phyloP scores from a whole-genome alignment of 2,329 filamentous ascomycete species.

The Helminthosporium solani region DNA sequence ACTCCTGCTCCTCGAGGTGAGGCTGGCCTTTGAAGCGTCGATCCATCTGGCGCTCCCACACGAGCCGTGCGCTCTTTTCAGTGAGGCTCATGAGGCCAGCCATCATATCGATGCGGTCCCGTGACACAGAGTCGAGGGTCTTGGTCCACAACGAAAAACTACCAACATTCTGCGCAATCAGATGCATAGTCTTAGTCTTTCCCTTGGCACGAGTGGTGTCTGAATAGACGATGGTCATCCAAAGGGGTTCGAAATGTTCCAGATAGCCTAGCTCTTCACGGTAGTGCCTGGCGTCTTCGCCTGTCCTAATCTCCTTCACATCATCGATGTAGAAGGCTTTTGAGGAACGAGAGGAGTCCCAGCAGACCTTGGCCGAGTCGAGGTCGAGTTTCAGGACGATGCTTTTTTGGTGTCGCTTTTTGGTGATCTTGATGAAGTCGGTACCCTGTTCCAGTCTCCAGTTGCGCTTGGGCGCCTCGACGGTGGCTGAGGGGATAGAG shows the following conservation, averaged over 20 bases:
- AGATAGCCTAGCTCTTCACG: conserved; percentile 77
- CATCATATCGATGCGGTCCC: conserved; percentile 87
- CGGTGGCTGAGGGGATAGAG: conserved; percentile 45
- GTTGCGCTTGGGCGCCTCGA: conserved; percentile 72
- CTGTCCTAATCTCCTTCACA: conserved; percentile 84
- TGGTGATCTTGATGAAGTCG: conserved; percentile 77
- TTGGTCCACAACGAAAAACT: conserved; percentile 78
- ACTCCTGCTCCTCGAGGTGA: conserved; percentile 61
- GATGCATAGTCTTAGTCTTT: conserved; percentile 76
- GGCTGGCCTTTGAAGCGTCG: conserved; percentile 60
- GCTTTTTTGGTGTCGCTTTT: conserved; percentile 67
- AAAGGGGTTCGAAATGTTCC: conserved; percentile 66
- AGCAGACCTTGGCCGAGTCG: conserved; percentile 81
- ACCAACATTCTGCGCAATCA: conserved; percentile 74
- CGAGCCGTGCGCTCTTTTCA: conserved; percentile 77
- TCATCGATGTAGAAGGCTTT: conserved; percentile 95
- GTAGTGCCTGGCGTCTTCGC: conserved; percentile 83
- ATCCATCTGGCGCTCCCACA: conserved; percentile 84
- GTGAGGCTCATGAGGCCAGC: conserved; percentile 73
- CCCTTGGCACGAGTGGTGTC: conserved; percentile 76
- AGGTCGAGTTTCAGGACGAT: conserved; percentile 79
- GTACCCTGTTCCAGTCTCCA: conserved; percentile 76
- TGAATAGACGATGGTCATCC: conserved; percentile 89
- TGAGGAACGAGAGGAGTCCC: conserved; percentile 74
- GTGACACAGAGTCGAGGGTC: conserved; percentile 79